Base-by-base conservation (phyloP, 305 asterid species). In the Solanum aculeatissimum region DNA sequence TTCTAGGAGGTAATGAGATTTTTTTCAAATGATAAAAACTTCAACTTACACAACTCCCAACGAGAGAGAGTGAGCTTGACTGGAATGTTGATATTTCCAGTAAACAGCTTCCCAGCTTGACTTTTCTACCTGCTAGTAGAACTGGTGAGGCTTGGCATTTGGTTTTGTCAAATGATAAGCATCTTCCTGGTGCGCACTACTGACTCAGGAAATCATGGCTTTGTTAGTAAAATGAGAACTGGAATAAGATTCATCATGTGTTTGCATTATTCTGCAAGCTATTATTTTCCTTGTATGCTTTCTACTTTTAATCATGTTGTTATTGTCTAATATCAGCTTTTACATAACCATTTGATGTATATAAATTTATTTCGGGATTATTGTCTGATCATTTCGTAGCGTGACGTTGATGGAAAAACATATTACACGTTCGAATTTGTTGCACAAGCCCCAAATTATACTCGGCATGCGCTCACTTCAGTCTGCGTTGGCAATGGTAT, bases 381-480 rank as follows among this genome's bases (percentile, higher is more conserved):
- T 84, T 84, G n/a, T 32, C 19, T 83, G 87, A 29, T 82, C 40
- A 80, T 83, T 80, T 85, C 80, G 84, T 92, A 96, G 98, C 95
- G 91, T 27, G 93, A 91, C n/a, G 91, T 88, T 32, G 97, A 93
- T 42, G 99, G 98, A 38, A 93, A 88, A 91, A 87, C 93, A 6
- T 96, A 93, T 87, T 96, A 92, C 92, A 90, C 92, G 0, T 88
- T 96, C 9, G 98, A 96, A 87, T 96, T 91, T 88, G 54, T 90
- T 23, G 98, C 98, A 27, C 88, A 93, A 90, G 98, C 97, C 85
- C 98, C 95, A 57, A 94, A 92, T 88, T 94, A 92, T 81, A 92
- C 95, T 71, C 96, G 98, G 21, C 98, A 94, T 93, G 98, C 99
- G 85, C 94, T 96, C 78, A 91, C 92, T 81, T 80, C 94, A 19